Evolutionary conservation across 2,329 filamentous ascomycete genomes (phyloP).

Genomic region (Fusarium algeriense): DNA sequence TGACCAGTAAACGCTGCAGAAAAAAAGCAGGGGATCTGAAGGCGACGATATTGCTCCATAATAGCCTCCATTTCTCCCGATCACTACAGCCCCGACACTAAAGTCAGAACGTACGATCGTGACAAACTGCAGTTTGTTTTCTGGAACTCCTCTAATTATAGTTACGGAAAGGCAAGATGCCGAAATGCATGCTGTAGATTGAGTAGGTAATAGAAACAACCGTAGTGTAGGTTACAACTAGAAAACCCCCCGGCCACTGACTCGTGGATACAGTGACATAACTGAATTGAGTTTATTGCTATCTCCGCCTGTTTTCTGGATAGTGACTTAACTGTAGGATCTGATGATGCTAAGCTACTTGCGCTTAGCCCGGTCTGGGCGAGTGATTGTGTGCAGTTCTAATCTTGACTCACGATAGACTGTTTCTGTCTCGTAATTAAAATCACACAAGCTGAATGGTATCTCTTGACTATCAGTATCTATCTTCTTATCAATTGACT

Average conservation of each 20-base stretch:
- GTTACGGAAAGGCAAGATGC: neutral
- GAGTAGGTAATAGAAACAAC: neutral
- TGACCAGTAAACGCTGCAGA: neutral
- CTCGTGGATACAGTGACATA: neutral
- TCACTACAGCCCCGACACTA: too few relatives aligned
- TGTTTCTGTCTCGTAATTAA: neutral
- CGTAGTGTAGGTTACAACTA: accelerated
- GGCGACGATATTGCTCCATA: accelerated
- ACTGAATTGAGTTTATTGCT: neutral
- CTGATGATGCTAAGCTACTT: too few relatives aligned
- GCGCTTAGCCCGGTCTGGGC: neutral
- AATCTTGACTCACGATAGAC: neutral
- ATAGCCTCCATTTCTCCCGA: neutral
- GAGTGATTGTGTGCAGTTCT: neutral
- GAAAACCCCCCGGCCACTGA: neutral
- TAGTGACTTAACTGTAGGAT: neutral
- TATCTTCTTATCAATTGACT: neutral
- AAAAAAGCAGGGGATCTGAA: accelerated
- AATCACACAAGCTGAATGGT: neutral
- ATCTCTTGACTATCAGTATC: neutral
- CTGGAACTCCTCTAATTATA: neutral
- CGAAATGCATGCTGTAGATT: neutral
- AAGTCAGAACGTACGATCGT: neutral
- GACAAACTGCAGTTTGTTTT: neutral
- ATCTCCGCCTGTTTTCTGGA: neutral